phyloP scores from a whole-genome alignment of 1,284 basidiomycete genomes.

The Moesziomyces globuligerus region DNA sequence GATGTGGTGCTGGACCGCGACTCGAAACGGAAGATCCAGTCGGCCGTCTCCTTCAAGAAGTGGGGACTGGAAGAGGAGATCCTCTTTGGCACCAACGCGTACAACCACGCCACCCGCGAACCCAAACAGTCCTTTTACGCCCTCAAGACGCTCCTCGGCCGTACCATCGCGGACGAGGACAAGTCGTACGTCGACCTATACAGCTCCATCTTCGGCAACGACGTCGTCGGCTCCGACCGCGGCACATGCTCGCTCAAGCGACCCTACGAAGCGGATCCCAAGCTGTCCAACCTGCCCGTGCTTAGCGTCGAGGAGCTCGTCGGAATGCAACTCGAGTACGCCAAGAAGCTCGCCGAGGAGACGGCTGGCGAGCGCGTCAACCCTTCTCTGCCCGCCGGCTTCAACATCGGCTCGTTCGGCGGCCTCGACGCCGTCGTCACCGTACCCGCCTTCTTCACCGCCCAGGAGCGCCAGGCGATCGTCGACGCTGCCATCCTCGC shows the following conservation, averaged over 20 bases:
- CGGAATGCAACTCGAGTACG: constrained; percentile 92
- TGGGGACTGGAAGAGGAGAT: constrained; percentile 72
- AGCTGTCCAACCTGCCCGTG: constrained; percentile 34
- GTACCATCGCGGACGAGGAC: constrained; percentile 39
- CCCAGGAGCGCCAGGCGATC: constrained; percentile 82
- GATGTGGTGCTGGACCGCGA: constrained; percentile 96
- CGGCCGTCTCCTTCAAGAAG: constrained; percentile 72
- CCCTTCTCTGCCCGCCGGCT: constrained; percentile 47
- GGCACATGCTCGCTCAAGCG: constrained; percentile 49
- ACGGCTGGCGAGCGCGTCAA: constrained; percentile 71
- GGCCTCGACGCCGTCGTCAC: constrained; percentile 66
- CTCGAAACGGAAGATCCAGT: constrained; percentile 93
- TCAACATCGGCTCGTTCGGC: constrained; percentile 54
- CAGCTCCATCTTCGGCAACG: constrained; percentile 52
- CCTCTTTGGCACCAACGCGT: constrained; percentile 87
- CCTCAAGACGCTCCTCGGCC: constrained; percentile 85
- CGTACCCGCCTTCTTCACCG: constrained; percentile 64
- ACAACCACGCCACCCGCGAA: constrained; percentile 85
- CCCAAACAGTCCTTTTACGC: constrained; percentile 87
- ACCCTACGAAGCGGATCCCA: constrained; percentile 38
- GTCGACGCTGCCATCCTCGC: constrained; percentile 89
- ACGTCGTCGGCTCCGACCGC: constrained; percentile 48
- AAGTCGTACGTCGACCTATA: constrained; percentile 31
- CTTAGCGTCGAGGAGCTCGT: constrained; percentile 83
- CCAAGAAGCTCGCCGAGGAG: constrained; percentile 85